Evolutionary conservation across 352 stramenopile genomes (phyloP).

Genomic region (Pythium utonaiense): DNA sequence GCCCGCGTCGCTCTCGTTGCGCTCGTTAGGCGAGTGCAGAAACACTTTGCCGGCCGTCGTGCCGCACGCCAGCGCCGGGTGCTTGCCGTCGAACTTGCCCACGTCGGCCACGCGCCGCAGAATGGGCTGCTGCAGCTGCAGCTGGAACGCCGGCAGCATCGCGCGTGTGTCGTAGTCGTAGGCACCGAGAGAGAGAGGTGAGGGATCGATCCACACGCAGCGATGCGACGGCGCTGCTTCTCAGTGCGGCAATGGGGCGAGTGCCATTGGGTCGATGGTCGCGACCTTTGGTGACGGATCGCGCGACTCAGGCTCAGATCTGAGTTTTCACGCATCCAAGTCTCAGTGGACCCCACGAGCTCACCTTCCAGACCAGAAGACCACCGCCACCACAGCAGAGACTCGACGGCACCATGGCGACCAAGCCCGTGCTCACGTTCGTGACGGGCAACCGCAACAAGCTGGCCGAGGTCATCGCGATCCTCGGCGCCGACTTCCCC

Average conservation of each 20-base stretch:
- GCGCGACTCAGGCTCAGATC: not conserved
- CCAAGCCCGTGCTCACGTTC: constrained; percentile 60
- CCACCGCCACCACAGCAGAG: not conserved
- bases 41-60: constrained; percentile 91
- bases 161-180: not conserved
- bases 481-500: constrained; percentile 82
- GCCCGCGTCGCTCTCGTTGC: constrained; percentile 42
- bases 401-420: constrained; percentile 12
- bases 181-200: not conserved
- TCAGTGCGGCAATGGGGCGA: not conserved
- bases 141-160: constrained; percentile 80
- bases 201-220: not conserved
- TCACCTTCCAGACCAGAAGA: not conserved
- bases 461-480: constrained; percentile 74
- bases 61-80: constrained; percentile 72
- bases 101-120: constrained; percentile 69
- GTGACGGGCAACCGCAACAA: constrained; percentile 89
- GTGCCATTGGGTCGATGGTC: not conserved
- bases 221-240: not conserved
- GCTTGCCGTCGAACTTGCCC: constrained; percentile 78
- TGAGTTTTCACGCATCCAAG: not conserved
- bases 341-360: not conserved
- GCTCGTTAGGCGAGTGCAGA: constrained; percentile 86
- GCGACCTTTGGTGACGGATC: constrained; percentile 8
- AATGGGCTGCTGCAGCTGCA: constrained; percentile 79